Evolutionary conservation across 2,329 filamentous ascomycete species (phyloP).

Genomic region (Huntiella moniliformis): DNA sequence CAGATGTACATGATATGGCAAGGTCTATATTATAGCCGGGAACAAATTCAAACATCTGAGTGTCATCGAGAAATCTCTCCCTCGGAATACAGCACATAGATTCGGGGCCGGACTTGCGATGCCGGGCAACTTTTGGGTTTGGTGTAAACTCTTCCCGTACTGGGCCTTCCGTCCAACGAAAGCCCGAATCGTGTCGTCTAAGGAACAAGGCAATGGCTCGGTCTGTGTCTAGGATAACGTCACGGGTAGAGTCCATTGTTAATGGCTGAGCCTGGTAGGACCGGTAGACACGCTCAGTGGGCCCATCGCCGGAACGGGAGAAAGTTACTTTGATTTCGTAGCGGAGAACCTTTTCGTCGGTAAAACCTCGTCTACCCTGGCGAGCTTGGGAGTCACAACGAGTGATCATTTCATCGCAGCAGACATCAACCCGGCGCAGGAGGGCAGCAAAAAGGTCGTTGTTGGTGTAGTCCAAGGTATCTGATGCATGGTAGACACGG

Average conservation of each 20-base stretch:
- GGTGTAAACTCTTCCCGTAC: constrained; percentile 22
- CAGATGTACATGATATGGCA: constrained; percentile 25
- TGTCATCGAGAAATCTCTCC: constrained; percentile 24
- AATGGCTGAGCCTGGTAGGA: constrained; percentile 32
- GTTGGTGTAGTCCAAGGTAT: constrained; percentile 22
- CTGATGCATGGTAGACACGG: constrained; percentile 28
- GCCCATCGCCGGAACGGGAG: constrained; percentile 18
- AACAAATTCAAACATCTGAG: constrained; percentile 26
- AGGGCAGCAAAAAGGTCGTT: constrained; percentile 30
- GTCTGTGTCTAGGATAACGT: constrained; percentile 30
- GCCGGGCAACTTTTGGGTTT: constrained; percentile 22
- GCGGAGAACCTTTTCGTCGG: constrained; percentile 25
- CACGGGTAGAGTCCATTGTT: constrained; percentile 25
- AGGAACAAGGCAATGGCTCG: constrained; percentile 32
- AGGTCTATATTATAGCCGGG: constrained; percentile 33
- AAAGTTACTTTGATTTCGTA: constrained; percentile 32
- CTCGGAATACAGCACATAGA: constrained; percentile 28
- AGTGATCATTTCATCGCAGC: constrained; percentile 33
- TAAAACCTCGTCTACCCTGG: constrained; percentile 19
- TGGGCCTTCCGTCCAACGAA: constrained; percentile 27
- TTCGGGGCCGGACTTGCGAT: constrained; percentile 24
- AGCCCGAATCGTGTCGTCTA: constrained; percentile 29
- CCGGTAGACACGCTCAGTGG: constrained; percentile 24
- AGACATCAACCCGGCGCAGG: constrained; percentile 31
- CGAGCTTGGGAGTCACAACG: constrained; percentile 31